A percentile compares a stretch with the other conserved stretches of the same genome.
These are phyloP conservation scores for Fraxinus sp. DNA, from an alignment of 305 asterid genomes.

Conservation along the genomic window DNA sequence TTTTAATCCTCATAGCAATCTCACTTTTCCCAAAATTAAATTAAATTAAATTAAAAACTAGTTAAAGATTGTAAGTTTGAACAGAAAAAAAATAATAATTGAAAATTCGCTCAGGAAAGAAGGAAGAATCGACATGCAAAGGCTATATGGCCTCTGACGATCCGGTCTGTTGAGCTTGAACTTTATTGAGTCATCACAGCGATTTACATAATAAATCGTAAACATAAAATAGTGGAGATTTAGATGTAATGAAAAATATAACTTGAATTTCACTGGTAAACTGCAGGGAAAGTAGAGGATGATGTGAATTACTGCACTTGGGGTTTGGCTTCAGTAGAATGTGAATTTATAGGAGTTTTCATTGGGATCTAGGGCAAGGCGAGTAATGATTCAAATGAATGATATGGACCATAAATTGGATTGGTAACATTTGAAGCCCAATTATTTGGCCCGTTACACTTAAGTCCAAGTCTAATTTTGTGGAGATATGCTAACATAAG, in stretches of 20 bases:
- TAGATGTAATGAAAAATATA: not conserved
- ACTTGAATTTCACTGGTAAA: not conserved
- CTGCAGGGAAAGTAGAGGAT: too few relatives aligned
- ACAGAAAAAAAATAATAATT: not conserved
- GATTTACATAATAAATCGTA: not conserved
- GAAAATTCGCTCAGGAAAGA: constrained; percentile 37
- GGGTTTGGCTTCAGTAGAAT: not conserved
- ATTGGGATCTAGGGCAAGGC: not conserved
- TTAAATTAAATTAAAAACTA: not conserved
- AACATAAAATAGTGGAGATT: not conserved
- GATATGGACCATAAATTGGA: not conserved
- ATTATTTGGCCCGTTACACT: not conserved
- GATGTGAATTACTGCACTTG: too few relatives aligned
- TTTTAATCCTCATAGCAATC: constrained; percentile 38
- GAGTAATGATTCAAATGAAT: too few relatives aligned
- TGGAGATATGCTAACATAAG: too few relatives aligned
- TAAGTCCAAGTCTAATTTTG: too few relatives aligned
- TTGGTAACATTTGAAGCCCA: not conserved
- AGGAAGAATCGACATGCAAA: constrained; percentile 36
- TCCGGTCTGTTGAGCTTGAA: constrained; percentile 46
- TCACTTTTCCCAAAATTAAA: not conserved
- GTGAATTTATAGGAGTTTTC: not conserved
- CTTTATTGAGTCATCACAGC: constrained; percentile 30
- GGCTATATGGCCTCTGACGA: constrained; percentile 21
- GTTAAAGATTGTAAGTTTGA: not conserved